Evolutionary conservation across 192 early-diverging fungal species (phyloP).

Genomic region (Oehlia diaphana): DNA sequence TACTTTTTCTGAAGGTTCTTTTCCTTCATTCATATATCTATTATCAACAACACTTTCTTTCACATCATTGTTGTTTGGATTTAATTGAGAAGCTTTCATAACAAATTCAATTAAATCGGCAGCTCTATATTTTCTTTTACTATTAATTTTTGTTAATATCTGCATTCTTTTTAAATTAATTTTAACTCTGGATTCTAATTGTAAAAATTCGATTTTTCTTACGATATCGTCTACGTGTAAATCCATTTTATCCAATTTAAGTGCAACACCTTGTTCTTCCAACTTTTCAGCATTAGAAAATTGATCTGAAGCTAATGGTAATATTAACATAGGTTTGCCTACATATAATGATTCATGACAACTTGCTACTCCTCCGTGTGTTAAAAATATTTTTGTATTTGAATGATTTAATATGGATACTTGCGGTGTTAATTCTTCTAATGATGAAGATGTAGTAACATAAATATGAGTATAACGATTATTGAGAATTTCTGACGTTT

Average conservation of each 20-base stretch:
- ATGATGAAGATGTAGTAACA: neutral
- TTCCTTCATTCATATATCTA: neutral
- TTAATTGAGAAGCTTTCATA: neutral
- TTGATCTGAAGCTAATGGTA: conserved; percentile 32
- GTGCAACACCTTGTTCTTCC: conserved; percentile 5
- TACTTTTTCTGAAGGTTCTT: neutral
- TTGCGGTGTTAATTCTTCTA: conserved; percentile 32
- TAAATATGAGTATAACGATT: conserved; percentile 15
- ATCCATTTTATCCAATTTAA: conserved; percentile 1
- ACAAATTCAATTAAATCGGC: conserved; percentile 27
- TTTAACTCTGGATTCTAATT: neutral
- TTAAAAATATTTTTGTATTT: conserved; percentile 33
- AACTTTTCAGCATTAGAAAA: neutral
- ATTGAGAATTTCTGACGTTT: neutral
- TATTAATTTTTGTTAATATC: conserved; percentile 22
- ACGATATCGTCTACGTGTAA: conserved; percentile 6
- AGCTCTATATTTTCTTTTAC: conserved; percentile 21
- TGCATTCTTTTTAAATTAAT: conserved; percentile 23
- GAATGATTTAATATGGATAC: conserved; percentile 36
- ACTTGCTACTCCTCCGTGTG: conserved; percentile 34
- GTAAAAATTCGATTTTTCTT: conserved; percentile 1
- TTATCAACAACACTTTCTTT: neutral
- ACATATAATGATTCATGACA: conserved; percentile 35
- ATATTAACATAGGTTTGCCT: conserved; percentile 28
- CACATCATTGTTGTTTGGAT: neutral